phyloP scores from a whole-genome alignment of 1,284 basidiomycete genomes.

The Vanrija pseudolonga region DNA sequence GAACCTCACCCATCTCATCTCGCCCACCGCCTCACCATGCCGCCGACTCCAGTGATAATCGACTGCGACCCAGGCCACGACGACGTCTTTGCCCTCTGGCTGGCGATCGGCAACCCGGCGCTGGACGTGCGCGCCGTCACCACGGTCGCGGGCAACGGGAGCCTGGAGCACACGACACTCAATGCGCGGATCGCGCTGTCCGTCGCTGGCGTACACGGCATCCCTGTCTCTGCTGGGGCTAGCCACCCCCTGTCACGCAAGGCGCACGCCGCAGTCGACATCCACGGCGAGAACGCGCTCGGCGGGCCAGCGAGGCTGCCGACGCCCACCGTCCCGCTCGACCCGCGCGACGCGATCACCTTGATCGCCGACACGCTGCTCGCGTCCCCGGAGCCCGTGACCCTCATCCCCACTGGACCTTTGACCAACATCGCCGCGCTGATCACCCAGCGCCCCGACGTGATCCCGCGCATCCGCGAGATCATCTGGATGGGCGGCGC shows the following conservation, averaged over 20 bases:
- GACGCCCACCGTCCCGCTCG: neutral
- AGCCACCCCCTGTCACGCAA: slow-evolving; percentile 1
- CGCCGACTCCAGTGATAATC: slow-evolving; percentile 10
- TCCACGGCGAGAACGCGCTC: slow-evolving; percentile 14
- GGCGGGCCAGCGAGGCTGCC: slow-evolving; percentile 13
- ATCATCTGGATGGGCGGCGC: slow-evolving; percentile 22
- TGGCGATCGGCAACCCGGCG: slow-evolving; percentile 18
- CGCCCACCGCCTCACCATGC: neutral
- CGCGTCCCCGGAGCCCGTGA: slow-evolving; percentile 9
- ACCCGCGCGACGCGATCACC: slow-evolving; percentile 8
- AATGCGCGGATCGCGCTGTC: slow-evolving; percentile 10
- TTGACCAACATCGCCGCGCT: slow-evolving; percentile 23
- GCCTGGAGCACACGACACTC: slow-evolving; percentile 11
- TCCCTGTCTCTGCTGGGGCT: slow-evolving; percentile 10
- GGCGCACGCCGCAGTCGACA: slow-evolving; percentile 1
- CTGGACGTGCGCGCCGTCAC: slow-evolving; percentile 20
- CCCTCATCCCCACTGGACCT: slow-evolving; percentile 17
- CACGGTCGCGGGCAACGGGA: slow-evolving; percentile 23
- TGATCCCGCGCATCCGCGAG: slow-evolving; percentile 7
- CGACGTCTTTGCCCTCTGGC: slow-evolving; percentile 21
- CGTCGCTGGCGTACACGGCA: slow-evolving; percentile 9
- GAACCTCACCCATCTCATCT: too few relatives aligned
- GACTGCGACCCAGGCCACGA: slow-evolving; percentile 27
- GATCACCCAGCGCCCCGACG: slow-evolving; percentile 4
- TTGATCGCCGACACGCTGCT: slow-evolving; percentile 15